phyloP scores from a whole-genome alignment of 495 filamentous ascomycete species.

The Podospora comata region DNA sequence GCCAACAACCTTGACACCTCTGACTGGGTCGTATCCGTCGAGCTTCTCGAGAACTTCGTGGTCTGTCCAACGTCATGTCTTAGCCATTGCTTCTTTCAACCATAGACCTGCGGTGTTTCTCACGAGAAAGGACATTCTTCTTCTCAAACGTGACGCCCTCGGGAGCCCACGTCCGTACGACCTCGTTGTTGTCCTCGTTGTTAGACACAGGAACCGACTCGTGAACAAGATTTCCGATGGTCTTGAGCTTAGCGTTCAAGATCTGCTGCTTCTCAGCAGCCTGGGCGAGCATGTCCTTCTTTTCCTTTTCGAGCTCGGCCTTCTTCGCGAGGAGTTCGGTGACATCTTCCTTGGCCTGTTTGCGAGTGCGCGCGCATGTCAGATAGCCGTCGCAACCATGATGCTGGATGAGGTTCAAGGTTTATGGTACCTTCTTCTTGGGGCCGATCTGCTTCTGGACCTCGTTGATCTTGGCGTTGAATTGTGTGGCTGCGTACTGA shows the following conservation, averaged over 20 bases:
- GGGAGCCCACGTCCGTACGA: constrained; percentile 76
- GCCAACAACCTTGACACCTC: constrained; percentile 90
- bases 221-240: constrained; percentile 92
- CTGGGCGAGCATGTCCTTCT: constrained; percentile 69
- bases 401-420: constrained; percentile 8
- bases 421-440: constrained; percentile 75
- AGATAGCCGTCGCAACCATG: background rate
- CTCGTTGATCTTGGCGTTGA: constrained; percentile 78
- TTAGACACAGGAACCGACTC: constrained; percentile 85
- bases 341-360: constrained; percentile 81
- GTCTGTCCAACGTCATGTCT: constrained; percentile 49
- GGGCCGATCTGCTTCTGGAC: constrained; percentile 84
- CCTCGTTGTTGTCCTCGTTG: constrained; percentile 85
- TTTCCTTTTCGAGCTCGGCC: constrained; percentile 68
- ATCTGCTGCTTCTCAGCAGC: constrained; percentile 70
- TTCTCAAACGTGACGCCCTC: constrained; percentile 67
- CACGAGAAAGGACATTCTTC: constrained; percentile 34
- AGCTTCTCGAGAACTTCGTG: constrained; percentile 88
- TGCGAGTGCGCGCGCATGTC: background rate
- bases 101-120: constrained; percentile 26
- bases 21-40: constrained; percentile 90
- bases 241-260: constrained; percentile 69
- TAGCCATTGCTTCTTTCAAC: constrained; percentile 6
- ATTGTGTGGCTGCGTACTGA: constrained; percentile 73
- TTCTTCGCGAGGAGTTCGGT: constrained; percentile 77